phyloP scores from a whole-genome alignment of 2,329 filamentous ascomycete species.

The Arthroderma uncinatum region DNA sequence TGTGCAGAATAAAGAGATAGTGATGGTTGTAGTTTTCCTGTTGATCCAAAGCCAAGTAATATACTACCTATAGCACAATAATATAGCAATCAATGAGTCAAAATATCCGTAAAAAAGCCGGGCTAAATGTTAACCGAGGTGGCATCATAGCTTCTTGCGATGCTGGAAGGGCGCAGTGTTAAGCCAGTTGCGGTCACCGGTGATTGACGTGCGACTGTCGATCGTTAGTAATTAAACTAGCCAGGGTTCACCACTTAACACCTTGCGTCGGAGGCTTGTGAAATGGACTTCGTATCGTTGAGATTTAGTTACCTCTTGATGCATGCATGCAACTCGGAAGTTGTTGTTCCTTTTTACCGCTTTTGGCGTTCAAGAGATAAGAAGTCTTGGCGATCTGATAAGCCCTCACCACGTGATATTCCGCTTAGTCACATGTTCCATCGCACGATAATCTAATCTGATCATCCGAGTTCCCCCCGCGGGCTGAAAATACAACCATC shows the following conservation, averaged over 20 bases:
- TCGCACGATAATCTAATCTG: conserved; percentile 20
- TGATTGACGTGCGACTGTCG: neutral
- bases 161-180: neutral
- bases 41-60: neutral
- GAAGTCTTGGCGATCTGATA: conserved; percentile 13
- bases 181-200: neutral
- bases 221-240: neutral
- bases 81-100: neutral
- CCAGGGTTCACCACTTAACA: neutral
- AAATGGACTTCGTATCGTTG: too few species aligned
- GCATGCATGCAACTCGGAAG: neutral
- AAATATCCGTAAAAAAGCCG: neutral
- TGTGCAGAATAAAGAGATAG: neutral
- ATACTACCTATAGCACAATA: neutral
- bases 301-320: too few species aligned
- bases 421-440: conserved; percentile 14
- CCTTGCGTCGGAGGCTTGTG: too few species aligned
- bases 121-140: neutral
- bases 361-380: neutral
- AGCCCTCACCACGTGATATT: conserved; percentile 13
- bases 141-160: neutral
- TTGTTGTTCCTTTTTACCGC: neutral
- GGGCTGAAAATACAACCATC: neutral
- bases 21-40: neutral
- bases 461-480: conserved; percentile 15